A percentile compares a stretch with the other conserved stretches of the same genome.
phyloP scores from a whole-genome alignment of 345 rosid genomes.

The Alliaria petiolata region DNA sequence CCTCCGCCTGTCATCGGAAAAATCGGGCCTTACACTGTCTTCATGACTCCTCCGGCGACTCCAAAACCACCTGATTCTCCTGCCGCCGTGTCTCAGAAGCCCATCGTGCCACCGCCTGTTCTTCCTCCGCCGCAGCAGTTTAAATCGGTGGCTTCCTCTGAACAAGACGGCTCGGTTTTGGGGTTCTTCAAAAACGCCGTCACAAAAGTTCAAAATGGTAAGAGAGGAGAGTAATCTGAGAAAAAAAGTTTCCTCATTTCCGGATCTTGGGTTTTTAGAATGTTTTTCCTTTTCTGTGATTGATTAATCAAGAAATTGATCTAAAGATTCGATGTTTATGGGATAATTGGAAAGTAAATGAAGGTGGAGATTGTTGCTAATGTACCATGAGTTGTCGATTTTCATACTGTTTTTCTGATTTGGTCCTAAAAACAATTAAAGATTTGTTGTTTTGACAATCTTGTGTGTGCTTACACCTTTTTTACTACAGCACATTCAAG shows the following conservation, averaged over 20 bases:
- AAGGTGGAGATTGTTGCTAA: not conserved
- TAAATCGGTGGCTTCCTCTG: slow-evolving; percentile 33
- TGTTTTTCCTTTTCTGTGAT: not conserved
- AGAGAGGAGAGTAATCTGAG: not conserved
- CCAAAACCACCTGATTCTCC: slow-evolving; percentile 65
- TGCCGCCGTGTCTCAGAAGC: slow-evolving; percentile 35
- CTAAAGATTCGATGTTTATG: slow-evolving; percentile 11
- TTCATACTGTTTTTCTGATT: not conserved
- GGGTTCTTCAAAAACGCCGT: slow-evolving; percentile 80
- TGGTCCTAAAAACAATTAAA: not conserved
- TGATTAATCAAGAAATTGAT: not conserved
- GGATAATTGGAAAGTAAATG: not conserved
- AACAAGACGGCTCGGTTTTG: slow-evolving; percentile 40
- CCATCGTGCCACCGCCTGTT: slow-evolving; percentile 35
- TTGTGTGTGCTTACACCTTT: not conserved
- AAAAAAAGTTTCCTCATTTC: not conserved
- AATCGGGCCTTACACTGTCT: slow-evolving; percentile 98
- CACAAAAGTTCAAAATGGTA: slow-evolving; percentile 78
- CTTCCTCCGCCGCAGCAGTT: slow-evolving; percentile 48
- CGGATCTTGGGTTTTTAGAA: slow-evolving; percentile 21
- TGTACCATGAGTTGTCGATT: not conserved
- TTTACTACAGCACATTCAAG: slow-evolving; percentile 75
- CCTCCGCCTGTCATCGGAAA: slow-evolving; percentile 94
- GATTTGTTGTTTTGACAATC: not conserved
- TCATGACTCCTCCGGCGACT: slow-evolving; percentile 93